A percentile compares a stretch with the other conserved stretches of the same genome.
These are phyloP conservation scores for Ulmus americana DNA, from an alignment of 331 rosid genomes.

Conservation along the genomic window DNA sequence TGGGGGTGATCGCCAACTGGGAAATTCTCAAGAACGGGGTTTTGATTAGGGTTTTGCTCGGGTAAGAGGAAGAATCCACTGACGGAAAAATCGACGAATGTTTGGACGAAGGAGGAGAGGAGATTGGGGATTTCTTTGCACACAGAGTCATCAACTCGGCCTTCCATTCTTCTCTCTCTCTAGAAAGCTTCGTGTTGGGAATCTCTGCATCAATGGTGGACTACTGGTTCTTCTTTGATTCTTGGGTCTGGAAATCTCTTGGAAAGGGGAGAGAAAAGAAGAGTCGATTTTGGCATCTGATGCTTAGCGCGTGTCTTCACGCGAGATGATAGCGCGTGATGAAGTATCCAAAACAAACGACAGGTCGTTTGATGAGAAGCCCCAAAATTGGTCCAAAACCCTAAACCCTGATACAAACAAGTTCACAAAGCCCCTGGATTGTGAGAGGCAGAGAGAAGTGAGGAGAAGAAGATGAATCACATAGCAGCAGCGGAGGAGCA, in stretches of 20 bases:
- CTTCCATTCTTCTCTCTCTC: slow-evolving; percentile 11
- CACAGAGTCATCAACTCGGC: background rate
- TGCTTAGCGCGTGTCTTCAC: background rate
- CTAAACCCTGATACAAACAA: background rate
- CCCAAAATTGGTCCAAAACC: background rate
- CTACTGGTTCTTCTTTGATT: too few species aligned
- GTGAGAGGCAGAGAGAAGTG: background rate
- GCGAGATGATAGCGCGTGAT: background rate
- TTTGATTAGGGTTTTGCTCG: background rate
- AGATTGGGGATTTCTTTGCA: slow-evolving; percentile 55
- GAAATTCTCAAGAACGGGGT: background rate
- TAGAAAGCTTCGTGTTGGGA: too few species aligned
- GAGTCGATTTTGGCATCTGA: background rate
- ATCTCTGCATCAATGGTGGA: too few species aligned
- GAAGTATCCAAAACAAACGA: background rate
- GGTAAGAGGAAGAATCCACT: slow-evolving; percentile 67
- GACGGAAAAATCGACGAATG: slow-evolving; percentile 87
- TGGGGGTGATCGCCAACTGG: slow-evolving; percentile 1
- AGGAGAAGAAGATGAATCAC: slow-evolving; percentile 49
- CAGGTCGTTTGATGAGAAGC: background rate
- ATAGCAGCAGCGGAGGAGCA: slow-evolving; percentile 73
- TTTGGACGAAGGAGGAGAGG: slow-evolving; percentile 63
- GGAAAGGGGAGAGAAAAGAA: too few species aligned
- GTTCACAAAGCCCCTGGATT: too few species aligned
- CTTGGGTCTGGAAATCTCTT: background rate